phyloP scores from a whole-genome alignment of 2,329 filamentous ascomycete species.

The Pseudocercospora macadamiae region DNA sequence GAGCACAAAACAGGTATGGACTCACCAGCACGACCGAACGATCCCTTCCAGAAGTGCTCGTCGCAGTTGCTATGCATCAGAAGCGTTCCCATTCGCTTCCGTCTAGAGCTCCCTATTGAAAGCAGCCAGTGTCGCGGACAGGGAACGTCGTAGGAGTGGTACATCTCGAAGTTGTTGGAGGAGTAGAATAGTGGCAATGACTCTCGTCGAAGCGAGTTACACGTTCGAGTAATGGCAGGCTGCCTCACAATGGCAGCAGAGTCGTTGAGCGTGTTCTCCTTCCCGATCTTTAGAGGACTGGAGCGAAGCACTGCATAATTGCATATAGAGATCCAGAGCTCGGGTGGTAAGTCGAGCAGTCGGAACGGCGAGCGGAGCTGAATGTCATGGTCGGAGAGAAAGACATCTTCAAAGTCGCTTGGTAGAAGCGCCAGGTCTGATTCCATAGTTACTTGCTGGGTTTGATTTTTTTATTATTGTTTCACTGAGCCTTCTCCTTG shows the following conservation, averaged over 20 bases:
- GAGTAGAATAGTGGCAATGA: conserved; percentile 21
- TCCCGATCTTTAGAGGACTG: conserved; percentile 15
- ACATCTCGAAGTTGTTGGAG: conserved; percentile 19
- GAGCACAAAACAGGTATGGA: no score
- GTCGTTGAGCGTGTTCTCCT: conserved; percentile 11
- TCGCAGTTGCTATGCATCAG: conserved; percentile 14
- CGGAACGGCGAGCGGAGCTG: conserved; percentile 17
- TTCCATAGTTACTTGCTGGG: conserved; percentile 17
- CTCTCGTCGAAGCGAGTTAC: conserved; percentile 18
- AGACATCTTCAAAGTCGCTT: conserved; percentile 17
- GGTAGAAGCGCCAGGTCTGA: conserved; percentile 13
- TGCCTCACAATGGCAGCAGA: conserved; percentile 14
- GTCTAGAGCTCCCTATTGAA: conserved; percentile 12
- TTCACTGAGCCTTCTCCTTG: no score
- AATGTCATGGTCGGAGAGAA: conserved; percentile 11
- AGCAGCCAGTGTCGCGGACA: conserved; percentile 21
- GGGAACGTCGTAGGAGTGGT: conserved; percentile 16
- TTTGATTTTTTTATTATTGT: background rate
- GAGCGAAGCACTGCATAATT: conserved; percentile 18
- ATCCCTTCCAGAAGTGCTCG: conserved; percentile 5
- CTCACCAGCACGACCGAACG: background rate
- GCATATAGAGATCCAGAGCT: conserved; percentile 20
- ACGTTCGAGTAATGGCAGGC: conserved; percentile 22
- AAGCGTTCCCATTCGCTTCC: conserved; percentile 13
- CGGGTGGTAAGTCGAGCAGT: conserved; percentile 29